phyloP scores from a whole-genome alignment of 1,139 yeast genomes.

The Diutina neorugosa region DNA sequence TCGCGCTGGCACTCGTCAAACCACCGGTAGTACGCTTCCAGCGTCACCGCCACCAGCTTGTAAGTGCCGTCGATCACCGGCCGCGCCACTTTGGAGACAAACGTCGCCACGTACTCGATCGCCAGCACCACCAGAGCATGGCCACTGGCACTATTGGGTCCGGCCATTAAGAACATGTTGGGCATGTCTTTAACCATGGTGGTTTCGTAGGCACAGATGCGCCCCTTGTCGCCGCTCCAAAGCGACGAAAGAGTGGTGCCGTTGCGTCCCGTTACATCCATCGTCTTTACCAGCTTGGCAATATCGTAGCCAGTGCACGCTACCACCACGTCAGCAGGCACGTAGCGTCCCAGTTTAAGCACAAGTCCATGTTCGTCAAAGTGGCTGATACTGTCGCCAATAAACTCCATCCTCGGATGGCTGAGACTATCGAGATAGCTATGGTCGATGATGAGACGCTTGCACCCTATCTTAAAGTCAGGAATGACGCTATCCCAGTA shows the following conservation, averaged over 20 bases:
- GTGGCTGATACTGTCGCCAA: conserved; percentile 14
- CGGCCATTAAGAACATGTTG: conserved; percentile 24
- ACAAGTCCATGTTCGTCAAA: conserved; percentile 20
- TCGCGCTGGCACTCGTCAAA: conserved; percentile 16
- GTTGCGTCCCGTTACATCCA: conserved; percentile 17
- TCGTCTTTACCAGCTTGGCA: conserved; percentile 7
- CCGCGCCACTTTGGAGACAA: conserved; percentile 14
- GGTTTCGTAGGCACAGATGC: conserved; percentile 12
- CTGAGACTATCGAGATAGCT: conserved; percentile 22
- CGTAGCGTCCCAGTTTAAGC: conserved; percentile 17
- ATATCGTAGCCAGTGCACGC: conserved; percentile 32
- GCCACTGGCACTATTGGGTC: conserved; percentile 34
- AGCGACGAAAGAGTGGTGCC: conserved; percentile 13
- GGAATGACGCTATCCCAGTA: conserved; percentile 24
- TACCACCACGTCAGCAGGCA: conserved; percentile 28
- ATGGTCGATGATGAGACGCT: conserved; percentile 29
- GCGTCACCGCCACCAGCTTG: conserved; percentile 21
- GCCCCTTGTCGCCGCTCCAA: conserved; percentile 21
- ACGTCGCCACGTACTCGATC: conserved; percentile 24
- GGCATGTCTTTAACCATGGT: conserved; percentile 23
- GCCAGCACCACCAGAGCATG: conserved; percentile 33
- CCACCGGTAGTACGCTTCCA: conserved; percentile 26
- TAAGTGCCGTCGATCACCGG: conserved; percentile 19
- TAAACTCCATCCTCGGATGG: conserved; percentile 20
- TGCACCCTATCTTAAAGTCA: conserved; percentile 31